These are phyloP conservation scores for Hymenochaete sp. DNA, from an alignment of 1,284 basidiomycete genomes.

Conservation along the genomic window DNA sequence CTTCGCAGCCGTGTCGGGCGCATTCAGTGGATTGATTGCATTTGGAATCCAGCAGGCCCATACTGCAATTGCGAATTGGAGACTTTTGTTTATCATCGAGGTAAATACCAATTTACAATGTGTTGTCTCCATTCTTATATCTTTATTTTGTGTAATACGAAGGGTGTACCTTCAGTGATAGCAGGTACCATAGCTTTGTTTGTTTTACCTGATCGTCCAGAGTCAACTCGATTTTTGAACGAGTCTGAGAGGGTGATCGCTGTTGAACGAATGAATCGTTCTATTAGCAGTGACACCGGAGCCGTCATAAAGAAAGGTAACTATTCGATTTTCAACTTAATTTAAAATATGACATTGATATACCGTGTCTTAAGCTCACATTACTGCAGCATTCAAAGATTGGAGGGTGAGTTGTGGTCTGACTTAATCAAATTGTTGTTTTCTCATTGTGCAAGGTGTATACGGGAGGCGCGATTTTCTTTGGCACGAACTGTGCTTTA, in stretches of 20 bases:
- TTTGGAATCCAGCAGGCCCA: constrained; percentile 59
- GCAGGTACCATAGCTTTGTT: constrained; percentile 59
- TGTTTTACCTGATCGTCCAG: constrained; percentile 70
- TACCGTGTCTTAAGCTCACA: constrained; percentile 37
- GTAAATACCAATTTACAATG: constrained; percentile 27
- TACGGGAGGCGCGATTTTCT: constrained; percentile 58
- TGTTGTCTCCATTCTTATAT: background rate
- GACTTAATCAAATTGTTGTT: background rate
- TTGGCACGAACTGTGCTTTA: constrained; percentile 71
- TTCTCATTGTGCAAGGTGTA: constrained; percentile 39
- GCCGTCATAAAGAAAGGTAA: constrained; percentile 47
- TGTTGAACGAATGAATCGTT: constrained; percentile 65
- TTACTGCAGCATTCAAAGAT: constrained; percentile 58
- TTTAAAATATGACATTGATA: background rate
- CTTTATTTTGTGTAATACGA: background rate
- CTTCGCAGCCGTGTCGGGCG: constrained; percentile 71
- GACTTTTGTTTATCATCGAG: constrained; percentile 71
- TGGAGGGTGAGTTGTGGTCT: constrained; percentile 49
- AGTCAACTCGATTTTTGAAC: constrained; percentile 61
- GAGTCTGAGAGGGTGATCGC: constrained; percentile 69
- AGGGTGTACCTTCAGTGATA: constrained; percentile 61
- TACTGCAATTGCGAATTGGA: constrained; percentile 47
- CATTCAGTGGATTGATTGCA: constrained; percentile 68
- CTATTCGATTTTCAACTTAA: constrained; percentile 31
- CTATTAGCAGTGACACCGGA: constrained; percentile 58